phyloP scores from a whole-genome alignment of 129 eudicot genomes.

The Heracleum sosnowskyi region DNA sequence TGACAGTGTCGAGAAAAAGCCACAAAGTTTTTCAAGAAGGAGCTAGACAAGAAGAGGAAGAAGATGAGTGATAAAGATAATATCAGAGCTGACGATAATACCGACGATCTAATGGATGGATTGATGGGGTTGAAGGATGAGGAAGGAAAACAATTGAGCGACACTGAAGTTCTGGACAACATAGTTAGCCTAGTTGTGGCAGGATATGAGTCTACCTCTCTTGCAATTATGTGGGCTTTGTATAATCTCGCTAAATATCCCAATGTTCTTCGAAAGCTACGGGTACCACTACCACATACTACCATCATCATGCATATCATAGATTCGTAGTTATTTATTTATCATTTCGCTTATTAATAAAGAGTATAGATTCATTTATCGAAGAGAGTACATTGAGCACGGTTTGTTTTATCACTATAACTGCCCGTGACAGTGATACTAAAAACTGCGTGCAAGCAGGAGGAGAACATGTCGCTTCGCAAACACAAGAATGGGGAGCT shows the following conservation, averaged over 20 bases:
- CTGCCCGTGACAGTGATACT: too few species aligned
- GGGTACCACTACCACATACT: constrained; percentile 15
- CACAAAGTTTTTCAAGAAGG: constrained; percentile 21
- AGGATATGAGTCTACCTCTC: constrained; percentile 27
- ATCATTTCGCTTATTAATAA: too few species aligned
- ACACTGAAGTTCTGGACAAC: constrained; percentile 35
- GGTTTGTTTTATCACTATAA: too few species aligned
- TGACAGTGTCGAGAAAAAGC: constrained; percentile 34
- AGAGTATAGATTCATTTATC: too few species aligned
- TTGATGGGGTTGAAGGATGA: constrained; percentile 34
- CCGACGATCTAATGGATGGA: constrained; percentile 34
- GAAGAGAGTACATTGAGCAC: too few species aligned
- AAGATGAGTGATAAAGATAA: neutral
- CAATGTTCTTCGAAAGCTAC: constrained; percentile 36
- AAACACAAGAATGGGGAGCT: constrained; percentile 27
- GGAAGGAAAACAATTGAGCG: constrained; percentile 31
- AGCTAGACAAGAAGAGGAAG: constrained; percentile 31
- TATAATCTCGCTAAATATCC: constrained; percentile 43
- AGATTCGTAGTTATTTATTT: neutral
- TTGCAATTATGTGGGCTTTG: constrained; percentile 33
- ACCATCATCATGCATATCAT: too few species aligned
- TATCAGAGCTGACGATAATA: neutral
- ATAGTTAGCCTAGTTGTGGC: constrained; percentile 24
- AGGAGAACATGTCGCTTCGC: constrained; percentile 24
- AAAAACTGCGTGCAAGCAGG: constrained; percentile 18